Evolutionary conservation across 2,329 filamentous ascomycete species (phyloP), one percentile per base, ranked within the genome.

Genomic region (Sporothrix schenckii): DNA sequence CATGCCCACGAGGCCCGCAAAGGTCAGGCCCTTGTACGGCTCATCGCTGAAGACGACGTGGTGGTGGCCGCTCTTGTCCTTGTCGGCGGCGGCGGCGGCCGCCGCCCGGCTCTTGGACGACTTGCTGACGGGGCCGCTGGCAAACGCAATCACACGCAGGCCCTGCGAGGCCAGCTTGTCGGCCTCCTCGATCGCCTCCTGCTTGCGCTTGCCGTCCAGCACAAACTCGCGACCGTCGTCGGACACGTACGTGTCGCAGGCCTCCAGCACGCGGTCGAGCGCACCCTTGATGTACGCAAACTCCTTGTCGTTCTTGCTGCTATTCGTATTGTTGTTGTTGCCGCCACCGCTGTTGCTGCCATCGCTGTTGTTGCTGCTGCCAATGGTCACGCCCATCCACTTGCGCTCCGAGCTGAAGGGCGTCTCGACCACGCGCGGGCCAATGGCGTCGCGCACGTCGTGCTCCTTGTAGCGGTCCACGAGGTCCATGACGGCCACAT

Each of bases 391-490:
- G 47, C 96, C 96, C 96, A 99, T 99, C 94, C 94, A 99, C 80
- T 99, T 99, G 70, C 94, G 88, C 78, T 97, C 93, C 0, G 95
- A 99, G 78, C 94, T 98, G 80, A 99, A 99, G 0, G 95, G 94
- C 0, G 92, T 94, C 79, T 99, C 95, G 56, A 89, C 89, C 44
- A 91, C 87, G 65, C 94, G 91, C 44, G 87, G 86, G n/a, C 93
- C 93, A 69, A 97, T 88, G 11, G 92, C 90, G 61, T 95, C 91
- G 72, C 96, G 90, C 60, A 96, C 89, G 80, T 99, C 95, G 74
- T 97, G 92, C 79, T 97, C 94, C 72, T 91, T 91, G 77, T 97
- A 95, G 30, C 89, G 87, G 80, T 99, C 96, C 47, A 99, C 84
- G 67, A 99, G 84, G 80, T 99, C 95, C 65, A 99, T 86, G 80